Conservation (phyloP, 768 basidiomycete species). For the Cubamyces sp. region DNA sequence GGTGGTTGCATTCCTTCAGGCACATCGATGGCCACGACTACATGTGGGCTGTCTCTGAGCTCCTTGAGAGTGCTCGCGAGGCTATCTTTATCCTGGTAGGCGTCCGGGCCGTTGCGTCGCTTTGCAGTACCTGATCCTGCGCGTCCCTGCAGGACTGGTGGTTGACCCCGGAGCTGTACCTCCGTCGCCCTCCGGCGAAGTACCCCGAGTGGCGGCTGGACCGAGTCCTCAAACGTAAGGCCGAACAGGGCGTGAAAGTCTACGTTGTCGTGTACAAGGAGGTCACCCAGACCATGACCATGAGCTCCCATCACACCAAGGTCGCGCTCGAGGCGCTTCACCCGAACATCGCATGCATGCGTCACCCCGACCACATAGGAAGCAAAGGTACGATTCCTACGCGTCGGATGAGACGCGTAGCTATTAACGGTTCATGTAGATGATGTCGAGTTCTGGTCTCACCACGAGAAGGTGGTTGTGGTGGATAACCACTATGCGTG, state of each 20-base stretch:
- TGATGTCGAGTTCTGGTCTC: slow-evolving; percentile 85
- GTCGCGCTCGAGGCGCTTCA: slow-evolving; percentile 80
- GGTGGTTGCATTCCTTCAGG: slow-evolving; percentile 40
- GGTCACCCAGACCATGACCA: slow-evolving; percentile 90
- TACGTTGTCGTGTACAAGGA: slow-evolving; percentile 96
- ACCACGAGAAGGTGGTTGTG: slow-evolving; percentile 90
- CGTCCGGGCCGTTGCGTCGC: not conserved
- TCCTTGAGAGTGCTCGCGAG: slow-evolving; percentile 82
- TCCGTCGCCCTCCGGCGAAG: slow-evolving; percentile 87
- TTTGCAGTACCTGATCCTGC: not conserved
- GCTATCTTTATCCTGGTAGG: slow-evolving; percentile 84
- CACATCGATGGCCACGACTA: slow-evolving; percentile 97
- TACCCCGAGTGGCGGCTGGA: slow-evolving; percentile 92
- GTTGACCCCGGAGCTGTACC: slow-evolving; percentile 93
- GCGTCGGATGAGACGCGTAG: not conserved
- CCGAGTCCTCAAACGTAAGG: slow-evolving; percentile 81
- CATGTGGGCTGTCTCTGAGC: slow-evolving; percentile 91
- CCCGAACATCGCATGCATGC: slow-evolving; percentile 85
- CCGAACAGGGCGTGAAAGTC: slow-evolving; percentile 88
- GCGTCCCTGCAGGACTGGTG: slow-evolving; percentile 71
- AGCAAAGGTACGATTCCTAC: slow-evolving; percentile 54
- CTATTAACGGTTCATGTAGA: slow-evolving; percentile 43
- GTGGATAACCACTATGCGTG: slow-evolving; percentile 87
- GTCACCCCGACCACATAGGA: slow-evolving; percentile 90
- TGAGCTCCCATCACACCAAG: slow-evolving; percentile 89